phyloP scores from a whole-genome alignment of 148 eudicot species.

The Bassia scoparia region DNA sequence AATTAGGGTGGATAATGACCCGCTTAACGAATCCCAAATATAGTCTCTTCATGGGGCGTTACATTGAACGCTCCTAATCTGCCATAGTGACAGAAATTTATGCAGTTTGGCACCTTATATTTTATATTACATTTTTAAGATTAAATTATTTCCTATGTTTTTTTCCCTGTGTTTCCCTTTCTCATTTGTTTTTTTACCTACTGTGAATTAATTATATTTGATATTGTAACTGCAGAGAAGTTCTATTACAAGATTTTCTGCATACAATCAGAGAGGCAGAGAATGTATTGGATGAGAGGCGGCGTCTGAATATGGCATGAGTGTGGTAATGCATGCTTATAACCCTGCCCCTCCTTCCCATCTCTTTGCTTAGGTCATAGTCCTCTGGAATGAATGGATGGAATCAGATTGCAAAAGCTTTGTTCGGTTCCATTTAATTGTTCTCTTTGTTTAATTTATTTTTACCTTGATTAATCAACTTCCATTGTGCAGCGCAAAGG shows the following conservation, averaged over 20 bases:
- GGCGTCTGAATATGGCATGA: slow-evolving; percentile 92
- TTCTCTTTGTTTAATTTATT: neutral
- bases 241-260: slow-evolving; percentile 67
- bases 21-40: slow-evolving; percentile 91
- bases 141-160: neutral
- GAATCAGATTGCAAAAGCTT: neutral
- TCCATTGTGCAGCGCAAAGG: slow-evolving; percentile 54
- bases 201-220: neutral
- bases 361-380: neutral
- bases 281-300: slow-evolving; percentile 78
- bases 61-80: slow-evolving; percentile 89
- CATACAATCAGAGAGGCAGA: slow-evolving; percentile 72
- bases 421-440: neutral
- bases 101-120: slow-evolving; percentile 51
- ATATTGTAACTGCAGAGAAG: slow-evolving; percentile 28
- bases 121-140: neutral
- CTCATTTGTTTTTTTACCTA: neutral
- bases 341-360: neutral
- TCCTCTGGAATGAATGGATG: neutral
- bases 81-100: slow-evolving; percentile 89
- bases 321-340: slow-evolving; percentile 54
- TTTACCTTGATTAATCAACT: neutral
- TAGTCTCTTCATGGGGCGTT: slow-evolving; percentile 98
- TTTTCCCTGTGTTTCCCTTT: neutral
- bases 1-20: slow-evolving; percentile 86